Percentiles rank a stretch among this genome's conserved stretches.
Evolutionary conservation across 2,329 filamentous ascomycete genomes (phyloP).

Genomic region (Coniochaeta sp.): DNA sequence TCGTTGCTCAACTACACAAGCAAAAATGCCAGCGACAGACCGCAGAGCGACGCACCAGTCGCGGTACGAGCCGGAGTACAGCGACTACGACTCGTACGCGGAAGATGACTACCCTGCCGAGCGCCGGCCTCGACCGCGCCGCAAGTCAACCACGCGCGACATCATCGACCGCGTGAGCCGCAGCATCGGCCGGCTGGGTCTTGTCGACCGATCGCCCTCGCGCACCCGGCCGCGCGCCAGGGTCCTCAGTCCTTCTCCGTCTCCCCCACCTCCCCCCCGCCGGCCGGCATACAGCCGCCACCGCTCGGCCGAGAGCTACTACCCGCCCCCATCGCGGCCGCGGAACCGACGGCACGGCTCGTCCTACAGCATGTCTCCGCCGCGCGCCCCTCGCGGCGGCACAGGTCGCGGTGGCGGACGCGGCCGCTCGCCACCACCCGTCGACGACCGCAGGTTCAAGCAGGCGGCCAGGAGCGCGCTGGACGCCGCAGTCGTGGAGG

Average conservation of each 20-base stretch:
- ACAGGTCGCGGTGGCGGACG: not conserved
- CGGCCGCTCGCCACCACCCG: not conserved
- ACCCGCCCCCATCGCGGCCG: not conserved
- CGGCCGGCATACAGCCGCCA: not conserved
- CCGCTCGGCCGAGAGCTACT: not conserved
- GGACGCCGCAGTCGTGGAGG: constrained; percentile 1
- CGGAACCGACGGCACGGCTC: not conserved
- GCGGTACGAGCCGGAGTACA: not conserved
- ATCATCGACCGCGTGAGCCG: not conserved
- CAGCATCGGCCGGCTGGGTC: not conserved
- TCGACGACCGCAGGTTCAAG: not conserved
- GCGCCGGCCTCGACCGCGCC: not conserved
- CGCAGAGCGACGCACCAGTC: not conserved
- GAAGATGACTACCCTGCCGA: not conserved
- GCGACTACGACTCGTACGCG: not conserved
- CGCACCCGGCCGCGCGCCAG: not conserved
- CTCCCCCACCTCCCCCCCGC: not conserved
- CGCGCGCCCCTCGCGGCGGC: not conserved
- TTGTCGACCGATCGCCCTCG: not conserved
- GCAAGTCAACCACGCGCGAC: not conserved
- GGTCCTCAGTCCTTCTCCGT: not conserved
- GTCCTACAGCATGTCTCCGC: not conserved
- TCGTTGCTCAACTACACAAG: not conserved
- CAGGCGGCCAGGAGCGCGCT: not conserved
- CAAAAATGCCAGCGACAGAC: not conserved